Evolutionary conservation across 148 eudicot genomes (phyloP).

Genomic region (Camellia sinensis): DNA sequence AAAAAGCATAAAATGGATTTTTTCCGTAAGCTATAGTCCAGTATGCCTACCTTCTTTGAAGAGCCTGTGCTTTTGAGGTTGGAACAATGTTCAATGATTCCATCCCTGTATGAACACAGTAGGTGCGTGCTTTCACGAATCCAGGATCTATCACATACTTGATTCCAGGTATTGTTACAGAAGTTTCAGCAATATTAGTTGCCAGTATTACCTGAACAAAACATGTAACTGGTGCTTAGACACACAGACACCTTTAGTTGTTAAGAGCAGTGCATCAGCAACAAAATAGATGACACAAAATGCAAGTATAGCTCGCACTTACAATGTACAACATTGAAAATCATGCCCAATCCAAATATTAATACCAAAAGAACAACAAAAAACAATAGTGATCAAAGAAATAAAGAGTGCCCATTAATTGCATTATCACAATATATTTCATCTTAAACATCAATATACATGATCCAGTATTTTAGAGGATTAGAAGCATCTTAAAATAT

Average conservation of each 20-base stretch:
- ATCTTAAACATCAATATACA: neutral
- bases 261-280: neutral
- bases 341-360: neutral
- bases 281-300: neutral
- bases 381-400: neutral
- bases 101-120: constrained; percentile 71
- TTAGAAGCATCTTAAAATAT: neutral
- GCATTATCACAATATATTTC: neutral
- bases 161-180: constrained; percentile 22
- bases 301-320: neutral
- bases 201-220: constrained; percentile 76
- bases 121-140: constrained; percentile 86
- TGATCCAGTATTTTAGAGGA: neutral
- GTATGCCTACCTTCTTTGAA: constrained; percentile 74
- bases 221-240: neutral
- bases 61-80: constrained; percentile 96
- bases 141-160: constrained; percentile 97
- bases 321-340: neutral
- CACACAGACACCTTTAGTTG: no score
- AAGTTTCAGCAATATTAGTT: constrained; percentile 97
- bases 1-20: neutral
- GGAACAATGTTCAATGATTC: constrained; percentile 71
- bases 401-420: neutral
- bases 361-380: neutral
- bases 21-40: neutral